These are phyloP conservation scores for Isabelozyma gotoi DNA, from an alignment of 805 yeast species.

Conservation along the genomic window DNA sequence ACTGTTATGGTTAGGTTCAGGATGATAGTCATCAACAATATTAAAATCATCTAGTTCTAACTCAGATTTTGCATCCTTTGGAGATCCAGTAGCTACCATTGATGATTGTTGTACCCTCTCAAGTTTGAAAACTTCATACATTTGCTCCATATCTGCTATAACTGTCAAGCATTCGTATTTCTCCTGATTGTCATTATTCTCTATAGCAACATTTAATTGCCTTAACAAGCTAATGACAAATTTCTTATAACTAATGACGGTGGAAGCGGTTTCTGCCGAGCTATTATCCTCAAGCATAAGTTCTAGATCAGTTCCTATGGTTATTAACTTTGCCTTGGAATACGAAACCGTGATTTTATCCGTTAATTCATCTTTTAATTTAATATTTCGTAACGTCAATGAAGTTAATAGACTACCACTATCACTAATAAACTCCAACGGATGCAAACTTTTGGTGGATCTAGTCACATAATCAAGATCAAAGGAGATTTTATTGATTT, in stretches of 20 bases:
- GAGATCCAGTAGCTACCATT: background rate
- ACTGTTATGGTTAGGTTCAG: background rate
- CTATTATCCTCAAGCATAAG: slow-evolving; percentile 39
- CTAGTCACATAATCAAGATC: slow-evolving; percentile 49
- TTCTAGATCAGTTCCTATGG: slow-evolving; percentile 64
- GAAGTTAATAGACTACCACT: slow-evolving; percentile 51
- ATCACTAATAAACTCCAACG: slow-evolving; percentile 51
- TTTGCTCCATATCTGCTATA: slow-evolving; percentile 67
- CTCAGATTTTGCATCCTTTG: background rate
- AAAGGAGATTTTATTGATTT: slow-evolving; percentile 38
- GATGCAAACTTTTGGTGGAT: slow-evolving; percentile 39
- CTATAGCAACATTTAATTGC: slow-evolving; percentile 57
- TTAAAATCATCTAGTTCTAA: background rate
- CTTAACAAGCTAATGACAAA: slow-evolving; percentile 58
- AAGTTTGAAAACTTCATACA: slow-evolving; percentile 57
- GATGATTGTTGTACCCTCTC: slow-evolving; percentile 24
- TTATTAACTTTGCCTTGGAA: slow-evolving; percentile 63
- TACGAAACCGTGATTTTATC: slow-evolving; percentile 58
- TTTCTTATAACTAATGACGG: slow-evolving; percentile 48
- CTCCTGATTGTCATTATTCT: slow-evolving; percentile 51
- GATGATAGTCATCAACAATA: background rate
- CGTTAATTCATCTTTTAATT: slow-evolving; percentile 49
- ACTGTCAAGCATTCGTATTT: slow-evolving; percentile 68
- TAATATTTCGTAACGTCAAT: slow-evolving; percentile 44
- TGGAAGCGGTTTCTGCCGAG: slow-evolving; percentile 20